Evolutionary conservation across 495 filamentous ascomycete genomes (phyloP), one percentile per base, ranked within the genome.

Genomic region (Penicillium paradoxum): DNA sequence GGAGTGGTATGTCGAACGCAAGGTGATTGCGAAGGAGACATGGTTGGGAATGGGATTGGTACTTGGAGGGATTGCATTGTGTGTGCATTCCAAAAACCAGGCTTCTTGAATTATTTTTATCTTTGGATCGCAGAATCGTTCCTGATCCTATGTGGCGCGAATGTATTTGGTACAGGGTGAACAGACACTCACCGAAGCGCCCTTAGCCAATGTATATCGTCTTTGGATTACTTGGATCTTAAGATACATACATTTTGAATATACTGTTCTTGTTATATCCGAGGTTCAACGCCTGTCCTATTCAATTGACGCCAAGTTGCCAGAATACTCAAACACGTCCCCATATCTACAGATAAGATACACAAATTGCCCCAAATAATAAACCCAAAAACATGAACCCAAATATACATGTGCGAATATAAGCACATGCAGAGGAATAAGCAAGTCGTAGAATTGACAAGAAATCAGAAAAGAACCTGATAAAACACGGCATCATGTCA

Each of bases 1-100:
- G 0, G 93, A 98, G 59, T 97, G 91, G 92, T 95, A 85, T 77
- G 90, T 90, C 0, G 93, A 96, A 50, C 81, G 79, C 55, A 97
- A 97, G 70, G 85, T 87, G 3, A 93, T 97, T 55, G 84, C 81
- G 54, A 77, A 83, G 75, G 88, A 95, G 72, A 96, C 91, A 2
- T 91, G 88, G 88, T 74, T 91, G 58, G 91, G 91, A 25, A 90
- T 96, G 89, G 68, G 73, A 10, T 63, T 95, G 34, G 90, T 91
- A 2, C 61, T 95, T 54, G 81, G 80, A 13, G 91, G 91, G 2
- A 96, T 97, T 66, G 91, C 79, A 17, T 73, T 97, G 38, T 97
- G 91, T 71, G 91, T 97, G 25, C 76, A 88, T 45, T 78, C 74
- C 32, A 80, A 80, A 59, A 68, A 69, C 45, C 63, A 66, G 49